A percentile compares a stretch with the other conserved stretches of the same genome.
Evolutionary conservation across 768 basidiomycete genomes (phyloP).

Genomic region (Pleurotus ostreatus): DNA sequence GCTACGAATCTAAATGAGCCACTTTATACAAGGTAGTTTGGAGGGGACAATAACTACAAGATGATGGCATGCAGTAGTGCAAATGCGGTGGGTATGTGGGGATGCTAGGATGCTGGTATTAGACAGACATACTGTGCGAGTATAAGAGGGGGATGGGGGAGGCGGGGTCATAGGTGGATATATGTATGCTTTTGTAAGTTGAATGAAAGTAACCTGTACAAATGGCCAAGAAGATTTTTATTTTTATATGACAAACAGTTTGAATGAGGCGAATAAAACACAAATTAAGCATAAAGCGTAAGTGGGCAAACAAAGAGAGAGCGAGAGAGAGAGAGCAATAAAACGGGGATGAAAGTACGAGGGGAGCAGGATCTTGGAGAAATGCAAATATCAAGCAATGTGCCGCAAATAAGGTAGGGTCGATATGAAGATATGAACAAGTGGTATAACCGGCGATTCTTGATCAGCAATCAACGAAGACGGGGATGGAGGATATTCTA

Average conservation of each 20-base stretch:
- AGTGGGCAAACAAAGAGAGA: conserved; percentile 12
- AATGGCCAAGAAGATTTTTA: conserved; percentile 33
- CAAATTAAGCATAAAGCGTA: background rate
- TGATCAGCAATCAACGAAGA: conserved; percentile 15
- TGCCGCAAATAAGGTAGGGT: conserved; percentile 26
- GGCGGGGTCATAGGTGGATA: background rate
- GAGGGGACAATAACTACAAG: conserved; percentile 59
- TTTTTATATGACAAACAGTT: conserved; percentile 4
- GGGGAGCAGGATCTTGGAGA: conserved; percentile 15
- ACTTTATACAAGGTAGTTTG: conserved; percentile 49
- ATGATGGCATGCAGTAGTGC: conserved; percentile 58
- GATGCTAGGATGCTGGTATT: conserved; percentile 28
- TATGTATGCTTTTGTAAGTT: conserved; percentile 1
- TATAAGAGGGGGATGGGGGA: conserved; percentile 26
- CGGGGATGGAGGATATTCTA: conserved; percentile 19
- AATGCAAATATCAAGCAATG: background rate
- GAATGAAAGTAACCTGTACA: conserved; percentile 48
- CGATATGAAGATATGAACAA: background rate
- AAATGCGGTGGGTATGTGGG: conserved; percentile 30
- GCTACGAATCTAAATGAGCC: conserved; percentile 18
- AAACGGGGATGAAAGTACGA: conserved; percentile 32
- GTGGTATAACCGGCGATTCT: background rate
- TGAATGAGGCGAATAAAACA: conserved; percentile 5
- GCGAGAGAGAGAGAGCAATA: conserved; percentile 17
- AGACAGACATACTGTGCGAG: conserved; percentile 46